Evolutionary conservation across 2,329 filamentous ascomycete genomes (phyloP).

Genomic region (Zasmidium cellare): DNA sequence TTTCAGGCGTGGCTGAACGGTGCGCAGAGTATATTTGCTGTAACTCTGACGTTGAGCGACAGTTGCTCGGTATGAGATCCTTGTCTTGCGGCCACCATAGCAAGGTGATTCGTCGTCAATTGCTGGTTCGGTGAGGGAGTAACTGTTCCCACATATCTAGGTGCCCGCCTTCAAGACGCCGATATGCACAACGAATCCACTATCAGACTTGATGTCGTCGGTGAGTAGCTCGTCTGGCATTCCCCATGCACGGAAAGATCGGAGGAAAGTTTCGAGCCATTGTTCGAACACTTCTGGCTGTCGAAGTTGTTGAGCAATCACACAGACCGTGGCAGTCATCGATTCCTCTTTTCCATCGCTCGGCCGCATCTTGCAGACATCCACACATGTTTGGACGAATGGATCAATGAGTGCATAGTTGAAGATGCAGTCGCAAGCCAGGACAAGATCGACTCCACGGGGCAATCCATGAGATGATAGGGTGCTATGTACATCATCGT

Average conservation of each 20-base stretch:
- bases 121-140: neutral
- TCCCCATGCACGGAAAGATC: slow-evolving; percentile 72
- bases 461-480: slow-evolving; percentile 51
- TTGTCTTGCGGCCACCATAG: neutral
- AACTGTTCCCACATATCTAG: neutral
- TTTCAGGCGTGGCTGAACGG: neutral
- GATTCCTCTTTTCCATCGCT: neutral
- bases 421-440: slow-evolving; percentile 94
- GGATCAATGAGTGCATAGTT: slow-evolving; percentile 83
- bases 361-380: slow-evolving; percentile 65
- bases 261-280: slow-evolving; percentile 71
- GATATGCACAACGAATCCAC: slow-evolving; percentile 81
- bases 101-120: neutral
- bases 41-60: neutral
- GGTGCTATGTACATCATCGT: slow-evolving; percentile 45
- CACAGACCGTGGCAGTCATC: slow-evolving; percentile 59
- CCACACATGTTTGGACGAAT: slow-evolving; percentile 72
- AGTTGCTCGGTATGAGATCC: neutral
- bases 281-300: slow-evolving; percentile 80
- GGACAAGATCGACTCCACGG: slow-evolving; percentile 52
- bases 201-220: slow-evolving; percentile 58
- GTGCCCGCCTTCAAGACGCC: slow-evolving; percentile 58
- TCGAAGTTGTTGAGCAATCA: slow-evolving; percentile 87
- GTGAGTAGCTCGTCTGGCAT: slow-evolving; percentile 65
- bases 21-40: neutral